phyloP scores from a whole-genome alignment of 768 basidiomycete genomes.

The Trichaptum fuscoviolaceum region DNA sequence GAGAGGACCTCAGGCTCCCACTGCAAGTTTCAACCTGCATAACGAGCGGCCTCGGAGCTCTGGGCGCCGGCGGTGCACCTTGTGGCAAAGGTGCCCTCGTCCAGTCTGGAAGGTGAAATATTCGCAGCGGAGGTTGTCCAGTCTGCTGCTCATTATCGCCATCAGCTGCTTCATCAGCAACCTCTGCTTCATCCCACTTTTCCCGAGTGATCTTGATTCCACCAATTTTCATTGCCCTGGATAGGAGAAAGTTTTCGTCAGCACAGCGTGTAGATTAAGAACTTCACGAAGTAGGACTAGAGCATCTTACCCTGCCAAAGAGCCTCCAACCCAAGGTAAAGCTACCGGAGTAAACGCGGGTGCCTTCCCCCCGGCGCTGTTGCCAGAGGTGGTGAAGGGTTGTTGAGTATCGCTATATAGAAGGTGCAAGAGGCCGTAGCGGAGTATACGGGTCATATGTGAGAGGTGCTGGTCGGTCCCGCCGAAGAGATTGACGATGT shows the following conservation, averaged over 20 bases:
- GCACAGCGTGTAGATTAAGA: not conserved
- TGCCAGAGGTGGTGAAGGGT: constrained; percentile 55
- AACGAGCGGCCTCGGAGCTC: constrained; percentile 11
- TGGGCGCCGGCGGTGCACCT: constrained; percentile 56
- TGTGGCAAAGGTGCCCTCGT: constrained; percentile 56
- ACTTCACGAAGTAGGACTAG: constrained; percentile 20
- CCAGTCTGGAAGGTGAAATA: constrained; percentile 67
- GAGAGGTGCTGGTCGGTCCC: constrained; percentile 31
- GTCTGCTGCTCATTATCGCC: not conserved
- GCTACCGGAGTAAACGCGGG: constrained; percentile 81
- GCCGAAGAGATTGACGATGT: not conserved
- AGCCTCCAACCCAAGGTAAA: constrained; percentile 91
- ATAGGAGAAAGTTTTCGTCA: not conserved
- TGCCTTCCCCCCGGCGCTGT: constrained; percentile 64
- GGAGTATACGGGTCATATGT: constrained; percentile 70
- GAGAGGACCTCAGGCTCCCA: constrained; percentile 28
- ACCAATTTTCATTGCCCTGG: constrained; percentile 79
- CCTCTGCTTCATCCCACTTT: constrained; percentile 74
- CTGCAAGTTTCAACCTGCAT: constrained; percentile 22
- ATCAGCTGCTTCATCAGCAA: not conserved
- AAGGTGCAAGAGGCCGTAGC: constrained; percentile 63
- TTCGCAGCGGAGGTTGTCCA: constrained; percentile 5
- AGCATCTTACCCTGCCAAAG: constrained; percentile 68
- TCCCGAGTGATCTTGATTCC: constrained; percentile 79
- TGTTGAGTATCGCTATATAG: constrained; percentile 83